Conservation (phyloP, 2,329 filamentous ascomycete genomes). For the Arachnomyces sp. region DNA sequence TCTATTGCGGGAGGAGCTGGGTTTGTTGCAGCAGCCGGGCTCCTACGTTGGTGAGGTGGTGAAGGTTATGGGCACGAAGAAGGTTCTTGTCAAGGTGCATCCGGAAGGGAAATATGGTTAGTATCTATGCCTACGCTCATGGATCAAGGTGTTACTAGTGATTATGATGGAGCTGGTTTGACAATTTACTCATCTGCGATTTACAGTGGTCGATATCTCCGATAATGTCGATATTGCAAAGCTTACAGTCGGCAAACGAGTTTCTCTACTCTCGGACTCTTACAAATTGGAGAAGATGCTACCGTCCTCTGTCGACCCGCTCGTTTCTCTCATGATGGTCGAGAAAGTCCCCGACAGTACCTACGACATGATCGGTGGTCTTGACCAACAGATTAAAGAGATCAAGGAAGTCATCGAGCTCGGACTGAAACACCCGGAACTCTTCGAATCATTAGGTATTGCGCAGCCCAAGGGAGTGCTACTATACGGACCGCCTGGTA, state of each 20-base stretch:
- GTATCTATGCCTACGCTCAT: too few species aligned
- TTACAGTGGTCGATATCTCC: slow-evolving; percentile 95
- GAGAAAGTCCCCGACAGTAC: slow-evolving; percentile 99
- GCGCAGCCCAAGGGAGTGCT: slow-evolving; percentile 96
- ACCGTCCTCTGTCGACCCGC: slow-evolving; percentile 92
- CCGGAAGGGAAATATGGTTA: slow-evolving; percentile 98
- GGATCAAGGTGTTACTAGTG: not conserved
- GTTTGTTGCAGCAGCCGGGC: slow-evolving; percentile 89
- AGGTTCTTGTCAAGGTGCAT: slow-evolving; percentile 97
- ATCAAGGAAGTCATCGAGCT: slow-evolving; percentile 99
- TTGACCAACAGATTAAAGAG: slow-evolving; percentile 99
- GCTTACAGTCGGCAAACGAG: slow-evolving; percentile 94
- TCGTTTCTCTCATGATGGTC: slow-evolving; percentile 99
- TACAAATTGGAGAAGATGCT: slow-evolving; percentile 99
- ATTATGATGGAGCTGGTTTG: slow-evolving; percentile 2
- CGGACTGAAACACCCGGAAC: slow-evolving; percentile 93
- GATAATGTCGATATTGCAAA: slow-evolving; percentile 92
- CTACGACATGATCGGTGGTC: slow-evolving; percentile 99
- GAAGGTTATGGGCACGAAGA: slow-evolving; percentile 99
- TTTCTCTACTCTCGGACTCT: slow-evolving; percentile 90
- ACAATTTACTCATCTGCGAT: too few species aligned
- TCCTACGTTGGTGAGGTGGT: slow-evolving; percentile 99
- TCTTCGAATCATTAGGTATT: slow-evolving; percentile 98
- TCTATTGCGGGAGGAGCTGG: slow-evolving; percentile 88
- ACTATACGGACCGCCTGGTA: slow-evolving; percentile 92